Evolutionary conservation across 495 filamentous ascomycete species (phyloP).

Genomic region (Hypoxylon rickii): DNA sequence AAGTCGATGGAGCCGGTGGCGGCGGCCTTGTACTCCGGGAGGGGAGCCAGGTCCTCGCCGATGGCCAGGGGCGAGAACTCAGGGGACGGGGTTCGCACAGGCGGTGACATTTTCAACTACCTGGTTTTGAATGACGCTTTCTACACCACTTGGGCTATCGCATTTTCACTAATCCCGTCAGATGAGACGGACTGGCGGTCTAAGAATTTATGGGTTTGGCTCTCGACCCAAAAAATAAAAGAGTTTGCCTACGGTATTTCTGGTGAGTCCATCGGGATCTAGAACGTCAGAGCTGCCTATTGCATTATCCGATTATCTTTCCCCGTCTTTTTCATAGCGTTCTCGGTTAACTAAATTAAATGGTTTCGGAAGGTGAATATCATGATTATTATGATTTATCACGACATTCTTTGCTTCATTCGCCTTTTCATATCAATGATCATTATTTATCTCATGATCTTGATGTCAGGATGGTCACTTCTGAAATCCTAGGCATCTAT

Average conservation of each 20-base stretch:
- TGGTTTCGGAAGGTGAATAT: neutral
- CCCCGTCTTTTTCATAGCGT: neutral
- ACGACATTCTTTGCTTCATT: too few relatives aligned
- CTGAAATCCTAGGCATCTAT: too few relatives aligned
- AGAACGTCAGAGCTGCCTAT: constrained; percentile 16
- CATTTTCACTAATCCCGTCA: neutral
- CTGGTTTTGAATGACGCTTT: too few relatives aligned
- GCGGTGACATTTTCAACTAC: constrained; percentile 15
- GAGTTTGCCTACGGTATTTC: constrained; percentile 8
- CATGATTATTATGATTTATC: too few relatives aligned
- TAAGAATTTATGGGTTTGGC: constrained; percentile 15
- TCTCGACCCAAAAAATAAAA: constrained; percentile 11
- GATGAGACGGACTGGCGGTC: neutral
- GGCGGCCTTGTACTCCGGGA: constrained; percentile 66
- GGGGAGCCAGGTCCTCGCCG: constrained; percentile 68
- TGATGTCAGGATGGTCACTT: too few relatives aligned
- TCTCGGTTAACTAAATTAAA: constrained; percentile 16
- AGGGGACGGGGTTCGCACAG: constrained; percentile 19
- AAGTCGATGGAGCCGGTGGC: constrained; percentile 69
- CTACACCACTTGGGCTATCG: too few relatives aligned
- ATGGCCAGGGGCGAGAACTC: constrained; percentile 58
- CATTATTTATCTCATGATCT: too few relatives aligned
- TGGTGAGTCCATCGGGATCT: constrained; percentile 22
- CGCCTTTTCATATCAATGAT: too few relatives aligned
- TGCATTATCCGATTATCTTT: neutral